A percentile compares a stretch with the other conserved stretches of the same genome.
Conservation (phyloP, 768 basidiomycete species). For the Suillus fuscotomentosus region DNA sequence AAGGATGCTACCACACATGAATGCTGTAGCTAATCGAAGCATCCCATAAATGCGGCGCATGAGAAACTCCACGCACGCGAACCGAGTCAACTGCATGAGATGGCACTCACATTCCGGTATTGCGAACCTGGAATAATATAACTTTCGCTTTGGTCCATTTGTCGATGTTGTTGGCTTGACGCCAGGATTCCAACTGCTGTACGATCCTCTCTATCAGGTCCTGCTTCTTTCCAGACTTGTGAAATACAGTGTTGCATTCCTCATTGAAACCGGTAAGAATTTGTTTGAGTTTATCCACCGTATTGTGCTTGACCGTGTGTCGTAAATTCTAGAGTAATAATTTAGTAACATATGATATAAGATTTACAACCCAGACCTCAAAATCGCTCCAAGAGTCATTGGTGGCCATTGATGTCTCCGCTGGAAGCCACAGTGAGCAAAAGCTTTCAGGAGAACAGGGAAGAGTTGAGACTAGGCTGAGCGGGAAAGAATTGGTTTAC, state of each 20-base stretch:
- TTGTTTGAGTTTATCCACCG: constrained; percentile 83
- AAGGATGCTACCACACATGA: constrained; percentile 8
- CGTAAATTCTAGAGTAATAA: constrained; percentile 54
- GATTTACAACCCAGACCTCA: constrained; percentile 48
- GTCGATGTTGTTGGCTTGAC: constrained; percentile 51
- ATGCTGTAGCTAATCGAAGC: constrained; percentile 3
- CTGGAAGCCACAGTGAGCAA: constrained; percentile 7
- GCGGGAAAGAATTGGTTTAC: constrained; percentile 19
- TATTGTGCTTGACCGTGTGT: constrained; percentile 71
- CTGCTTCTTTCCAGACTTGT: constrained; percentile 83
- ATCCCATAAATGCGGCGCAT: constrained; percentile 9
- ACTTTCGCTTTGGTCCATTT: constrained; percentile 70
- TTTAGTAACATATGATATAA: constrained; percentile 16
- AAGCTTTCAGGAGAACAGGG: constrained; percentile 12
- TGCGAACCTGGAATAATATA: constrained; percentile 66
- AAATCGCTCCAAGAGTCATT: constrained; percentile 69
- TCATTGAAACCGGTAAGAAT: constrained; percentile 78
- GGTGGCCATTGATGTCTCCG: constrained; percentile 50
- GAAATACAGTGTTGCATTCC: constrained; percentile 64
- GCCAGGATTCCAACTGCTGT: constrained; percentile 58
- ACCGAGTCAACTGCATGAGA: constrained; percentile 7
- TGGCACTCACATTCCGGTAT: constrained; percentile 60
- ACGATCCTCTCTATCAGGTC: constrained; percentile 81
- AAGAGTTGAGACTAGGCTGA: constrained; percentile 7
- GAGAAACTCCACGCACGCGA: constrained; percentile 11